These are phyloP conservation scores for Fraxinus nigra DNA, from an alignment of 305 asterid species.

Conservation along the genomic window DNA sequence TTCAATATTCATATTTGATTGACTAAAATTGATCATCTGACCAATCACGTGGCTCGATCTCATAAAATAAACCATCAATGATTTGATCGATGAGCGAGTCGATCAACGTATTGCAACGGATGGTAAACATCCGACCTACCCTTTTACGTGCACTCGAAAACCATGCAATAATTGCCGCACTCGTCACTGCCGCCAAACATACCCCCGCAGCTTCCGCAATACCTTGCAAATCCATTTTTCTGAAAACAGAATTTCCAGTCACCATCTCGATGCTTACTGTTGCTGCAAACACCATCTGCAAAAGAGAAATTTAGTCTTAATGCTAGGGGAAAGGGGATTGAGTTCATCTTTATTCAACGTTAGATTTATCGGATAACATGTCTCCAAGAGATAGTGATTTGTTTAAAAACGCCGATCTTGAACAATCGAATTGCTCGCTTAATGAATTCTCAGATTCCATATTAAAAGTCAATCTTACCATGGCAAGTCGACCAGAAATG, in stretches of 20 bases:
- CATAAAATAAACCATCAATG: conserved; percentile 78
- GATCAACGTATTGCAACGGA: conserved; percentile 71
- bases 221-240: conserved; percentile 66
- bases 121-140: conserved; percentile 62
- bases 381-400: background rate
- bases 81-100: conserved; percentile 73
- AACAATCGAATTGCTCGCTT: background rate
- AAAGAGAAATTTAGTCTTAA: background rate
- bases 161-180: conserved; percentile 84
- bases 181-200: conserved; percentile 60
- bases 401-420: background rate
- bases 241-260: conserved; percentile 77
- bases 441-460: background rate
- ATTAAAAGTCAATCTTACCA: conserved; percentile 39
- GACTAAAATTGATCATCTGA: conserved; percentile 28
- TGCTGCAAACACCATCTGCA: conserved; percentile 79
- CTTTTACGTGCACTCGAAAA: conserved; percentile 67
- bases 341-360: no score
- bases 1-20: background rate
- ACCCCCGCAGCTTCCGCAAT: conserved; percentile 67
- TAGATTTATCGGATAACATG: background rate
- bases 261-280: conserved; percentile 61
- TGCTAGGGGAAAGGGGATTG: background rate
- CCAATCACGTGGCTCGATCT: conserved; percentile 41
- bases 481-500: conserved; percentile 89